These are phyloP conservation scores for Fusarium equiseti DNA, from an alignment of 2,329 filamentous ascomycete genomes.

Conservation along the genomic window DNA sequence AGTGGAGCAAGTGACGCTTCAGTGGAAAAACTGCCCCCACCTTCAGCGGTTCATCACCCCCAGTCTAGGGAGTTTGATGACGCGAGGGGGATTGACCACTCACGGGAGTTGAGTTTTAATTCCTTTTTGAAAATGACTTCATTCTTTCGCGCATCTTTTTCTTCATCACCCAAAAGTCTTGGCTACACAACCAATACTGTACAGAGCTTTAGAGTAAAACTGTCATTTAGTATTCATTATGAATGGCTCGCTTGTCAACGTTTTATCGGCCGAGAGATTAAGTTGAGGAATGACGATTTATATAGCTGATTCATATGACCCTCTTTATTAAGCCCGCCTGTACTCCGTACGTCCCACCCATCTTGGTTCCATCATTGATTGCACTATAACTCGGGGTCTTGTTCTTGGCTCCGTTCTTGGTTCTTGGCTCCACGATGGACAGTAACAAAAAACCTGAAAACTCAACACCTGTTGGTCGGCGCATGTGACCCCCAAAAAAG, in stretches of 20 bases:
- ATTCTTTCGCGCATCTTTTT: slow-evolving; percentile 17
- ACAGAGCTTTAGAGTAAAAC: not conserved
- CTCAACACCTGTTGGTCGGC: slow-evolving; percentile 3
- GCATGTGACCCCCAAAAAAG: slow-evolving; percentile 23
- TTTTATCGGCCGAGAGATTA: slow-evolving; percentile 2
- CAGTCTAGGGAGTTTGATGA: slow-evolving; percentile 19
- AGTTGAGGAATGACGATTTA: not conserved
- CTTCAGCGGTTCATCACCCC: slow-evolving; percentile 24
- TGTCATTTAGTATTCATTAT: not conserved
- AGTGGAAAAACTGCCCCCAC: slow-evolving; percentile 10
- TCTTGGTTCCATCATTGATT: slow-evolving; percentile 5
- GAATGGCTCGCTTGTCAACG: not conserved
- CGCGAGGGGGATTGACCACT: slow-evolving; percentile 25
- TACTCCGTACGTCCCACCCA: not conserved
- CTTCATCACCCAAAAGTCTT: slow-evolving; percentile 10
- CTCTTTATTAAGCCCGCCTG: slow-evolving; percentile 18
- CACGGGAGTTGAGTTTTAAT: slow-evolving; percentile 6
- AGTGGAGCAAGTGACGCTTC: slow-evolving; percentile 27
- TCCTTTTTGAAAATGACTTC: slow-evolving; percentile 23
- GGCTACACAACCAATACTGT: not conserved
- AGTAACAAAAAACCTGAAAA: slow-evolving; percentile 25
- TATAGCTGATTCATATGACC: not conserved
- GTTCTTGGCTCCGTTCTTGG: slow-evolving; percentile 26
- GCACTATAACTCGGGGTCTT: slow-evolving; percentile 3
- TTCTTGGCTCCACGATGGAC: slow-evolving; percentile 26